Base-by-base conservation (phyloP, 1,284 basidiomycete species). In the Leccinum ambiguum region DNA sequence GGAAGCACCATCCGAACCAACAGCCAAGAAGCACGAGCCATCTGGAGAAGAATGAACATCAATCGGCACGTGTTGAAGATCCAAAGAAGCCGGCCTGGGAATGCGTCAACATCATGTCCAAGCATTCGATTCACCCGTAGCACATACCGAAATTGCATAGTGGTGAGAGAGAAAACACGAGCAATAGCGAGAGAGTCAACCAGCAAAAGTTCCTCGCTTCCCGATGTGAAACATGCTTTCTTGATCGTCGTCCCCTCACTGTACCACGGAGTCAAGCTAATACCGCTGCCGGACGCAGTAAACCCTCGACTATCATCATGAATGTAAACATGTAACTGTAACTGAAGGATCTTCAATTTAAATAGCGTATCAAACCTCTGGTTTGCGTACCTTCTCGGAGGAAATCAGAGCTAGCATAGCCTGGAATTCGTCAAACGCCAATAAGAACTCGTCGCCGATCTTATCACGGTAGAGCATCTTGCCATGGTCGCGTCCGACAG, bases 141-240 rank as follows among this genome's bases (percentile, higher is more conserved):
- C 6, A 64, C 70, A 16, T 45, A 86, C 86, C 86, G 75, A 63
- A 85, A 85, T 66, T 84, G 82, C 69, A 83, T 78, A 0, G 82
- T 83, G 1, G 81, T 72, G n/a, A 85, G 71, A 3, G 85, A 86
- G 66, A 81, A 87, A 6, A 86, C 78, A 1, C 84, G 73, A 1
- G 79, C 80, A 43, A 77, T 74, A 1, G 71, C 74, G 26, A 63
- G 70, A 10, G 78, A 76, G 63, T 86, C 84, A 16, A 87, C 71
- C 6, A 87, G 72, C 1, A 83, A 68, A 8, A 87, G 68, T 59
- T 87, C 85, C 60, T 87, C 85, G 43, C 72, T 79, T 8, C 84
- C 82, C 10, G 72, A 75, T 2, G 82, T 72, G 64, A 84, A 82
- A 39, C 77, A 77, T 4, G 80, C 71, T 59, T 78, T 74, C 7